Base-by-base conservation (phyloP, 108 stramenopile genomes). In the Skeletonema menzelii region DNA sequence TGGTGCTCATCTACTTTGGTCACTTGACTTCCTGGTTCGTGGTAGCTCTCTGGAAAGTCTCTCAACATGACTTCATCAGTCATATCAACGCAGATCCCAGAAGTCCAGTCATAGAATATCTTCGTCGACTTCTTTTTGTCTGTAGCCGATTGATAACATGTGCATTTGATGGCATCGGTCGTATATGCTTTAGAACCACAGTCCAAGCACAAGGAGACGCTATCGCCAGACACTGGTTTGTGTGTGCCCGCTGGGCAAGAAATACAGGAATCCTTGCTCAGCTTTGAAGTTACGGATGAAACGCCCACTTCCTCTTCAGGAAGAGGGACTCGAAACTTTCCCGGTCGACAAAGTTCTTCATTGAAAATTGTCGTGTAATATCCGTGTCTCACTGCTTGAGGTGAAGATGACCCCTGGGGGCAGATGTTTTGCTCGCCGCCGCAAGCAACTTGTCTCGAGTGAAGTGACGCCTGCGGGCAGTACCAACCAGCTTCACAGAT, bases 141-240 rank as follows among this genome's bases (percentile, higher is more conserved):
- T 7, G 78, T 79, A 20, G 67, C 66, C n/a, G 78, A 79, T 63
- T 79, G 71, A 44, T 72, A 59, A 32, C 78, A 79, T 46, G 68
- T 72, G 27, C 78, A 79, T 27, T 70, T 73, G 47, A 67, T 65
- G 42, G 46, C 47, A 34, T 79, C 61, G 2, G 32, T 24, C 19
- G 66, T 79, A 19, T 40, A 58, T 27, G 78, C 78, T 24, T 63
- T 79, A 1, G 78, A 49, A 1, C 78, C 78, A 35, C 78, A 79
- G 27, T 56, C 49, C 17, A 63, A 34, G 67, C 78, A 79, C 22
- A 32, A 42, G 47, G 32, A n/a, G 2, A 17, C 8, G 31, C 64
- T 64, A 38, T 79, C 53, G 24, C 78, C 72, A 14, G 71, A 58
- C 38, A 42, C 6, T n/a, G 63, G 57, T 38, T 72, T 73, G 67